Percentiles rank a stretch among this genome's conserved stretches.
Conservation (phyloP, 129 eudicot species). For the Glebionis coronaria region DNA sequence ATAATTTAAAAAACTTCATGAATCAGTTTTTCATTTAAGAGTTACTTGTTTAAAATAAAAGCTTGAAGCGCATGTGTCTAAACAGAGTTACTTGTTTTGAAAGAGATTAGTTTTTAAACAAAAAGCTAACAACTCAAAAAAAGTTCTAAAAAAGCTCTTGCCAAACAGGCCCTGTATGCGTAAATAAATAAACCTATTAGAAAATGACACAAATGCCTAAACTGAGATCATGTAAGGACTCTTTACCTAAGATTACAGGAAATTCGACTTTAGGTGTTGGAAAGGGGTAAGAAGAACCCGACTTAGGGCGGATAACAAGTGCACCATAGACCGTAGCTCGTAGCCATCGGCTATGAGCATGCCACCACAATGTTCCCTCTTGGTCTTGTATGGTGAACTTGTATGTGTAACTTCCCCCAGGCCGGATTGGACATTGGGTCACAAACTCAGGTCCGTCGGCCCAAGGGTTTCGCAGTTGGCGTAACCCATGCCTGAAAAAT, state of each 20-base stretch:
- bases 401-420: constrained; percentile 73
- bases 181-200: not conserved
- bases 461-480: constrained; percentile 82
- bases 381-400: constrained; percentile 58
- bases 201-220: not conserved
- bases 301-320: constrained; percentile 56
- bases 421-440: constrained; percentile 82
- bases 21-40: too few relatives aligned
- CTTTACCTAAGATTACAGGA: constrained; percentile 66
- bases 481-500: constrained; percentile 68
- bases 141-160: too few relatives aligned
- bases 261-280: constrained; percentile 54
- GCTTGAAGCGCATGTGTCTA: too few relatives aligned
- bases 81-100: too few relatives aligned
- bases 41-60: too few relatives aligned
- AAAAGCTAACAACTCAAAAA: too few relatives aligned
- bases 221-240: not conserved
- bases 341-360: constrained; percentile 89
- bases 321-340: constrained; percentile 95
- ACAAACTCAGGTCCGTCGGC: constrained; percentile 85
- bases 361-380: constrained; percentile 93
- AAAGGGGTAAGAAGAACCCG: constrained; percentile 64
- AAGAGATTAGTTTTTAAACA: too few relatives aligned
- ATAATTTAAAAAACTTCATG: too few relatives aligned
- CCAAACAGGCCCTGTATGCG: too few relatives aligned